Evolutionary conservation across 805 yeast species (phyloP).

Genomic region (Candida orba): DNA sequence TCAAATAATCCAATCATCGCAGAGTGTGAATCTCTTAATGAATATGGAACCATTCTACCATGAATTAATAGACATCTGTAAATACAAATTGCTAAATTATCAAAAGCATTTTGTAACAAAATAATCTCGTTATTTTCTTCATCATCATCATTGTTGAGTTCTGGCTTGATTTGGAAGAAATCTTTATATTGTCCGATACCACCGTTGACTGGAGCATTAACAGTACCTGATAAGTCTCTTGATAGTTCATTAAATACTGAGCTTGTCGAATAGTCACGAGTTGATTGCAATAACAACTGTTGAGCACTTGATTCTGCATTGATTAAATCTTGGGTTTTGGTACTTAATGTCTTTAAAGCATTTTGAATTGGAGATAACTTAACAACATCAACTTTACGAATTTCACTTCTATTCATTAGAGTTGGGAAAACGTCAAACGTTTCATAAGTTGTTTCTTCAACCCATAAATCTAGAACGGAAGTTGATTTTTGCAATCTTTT

Average conservation of each 20-base stretch:
- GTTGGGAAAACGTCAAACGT: slow-evolving; percentile 79
- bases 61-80: slow-evolving; percentile 63
- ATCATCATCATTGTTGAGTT: slow-evolving; percentile 21
- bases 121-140: slow-evolving; percentile 20
- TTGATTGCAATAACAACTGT: slow-evolving; percentile 41
- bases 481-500: slow-evolving; percentile 69
- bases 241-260: slow-evolving; percentile 57
- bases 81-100: slow-evolving; percentile 60
- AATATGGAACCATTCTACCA: slow-evolving; percentile 50
- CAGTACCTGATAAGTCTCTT: slow-evolving; percentile 72
- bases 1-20: slow-evolving; percentile 53
- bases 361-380: slow-evolving; percentile 79
- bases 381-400: slow-evolving; percentile 38
- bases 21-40: slow-evolving; percentile 58
- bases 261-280: slow-evolving; percentile 33
- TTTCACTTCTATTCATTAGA: slow-evolving; percentile 76
- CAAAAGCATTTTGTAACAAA: slow-evolving; percentile 39
- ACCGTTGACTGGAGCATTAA: slow-evolving; percentile 89
- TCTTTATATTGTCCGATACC: slow-evolving; percentile 80
- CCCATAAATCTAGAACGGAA: slow-evolving; percentile 73
- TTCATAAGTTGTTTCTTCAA: slow-evolving; percentile 77
- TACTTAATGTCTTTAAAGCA: slow-evolving; percentile 60
- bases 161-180: slow-evolving; percentile 42
- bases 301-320: slow-evolving; percentile 57
- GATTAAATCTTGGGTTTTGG: slow-evolving; percentile 65